A percentile compares a stretch with the other conserved stretches of the same genome.
Conservation (phyloP, 345 rosid species). For the Citrus sp. region DNA sequence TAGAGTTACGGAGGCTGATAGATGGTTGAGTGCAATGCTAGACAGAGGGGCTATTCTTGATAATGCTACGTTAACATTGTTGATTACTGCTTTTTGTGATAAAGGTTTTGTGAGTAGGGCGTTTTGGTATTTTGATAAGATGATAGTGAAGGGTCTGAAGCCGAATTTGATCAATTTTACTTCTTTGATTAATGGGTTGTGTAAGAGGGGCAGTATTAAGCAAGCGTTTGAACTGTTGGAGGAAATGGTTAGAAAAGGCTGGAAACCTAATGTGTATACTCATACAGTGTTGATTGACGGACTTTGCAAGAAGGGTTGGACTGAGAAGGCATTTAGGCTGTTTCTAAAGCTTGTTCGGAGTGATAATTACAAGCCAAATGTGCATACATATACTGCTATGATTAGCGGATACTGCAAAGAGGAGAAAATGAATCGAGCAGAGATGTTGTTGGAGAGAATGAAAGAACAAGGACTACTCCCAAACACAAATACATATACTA, state of each 20-base stretch:
- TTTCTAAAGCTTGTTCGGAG: slow-evolving; percentile 84
- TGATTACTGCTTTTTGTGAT: slow-evolving; percentile 48
- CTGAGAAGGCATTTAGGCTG: slow-evolving; percentile 84
- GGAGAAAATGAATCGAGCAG: slow-evolving; percentile 74
- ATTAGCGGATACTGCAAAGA: slow-evolving; percentile 79
- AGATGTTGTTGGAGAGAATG: slow-evolving; percentile 82
- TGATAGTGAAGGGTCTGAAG: slow-evolving; percentile 53
- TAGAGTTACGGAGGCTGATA: slow-evolving; percentile 57
- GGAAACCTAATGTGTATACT: slow-evolving; percentile 84
- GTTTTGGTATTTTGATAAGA: slow-evolving; percentile 63
- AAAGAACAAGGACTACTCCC: slow-evolving; percentile 79
- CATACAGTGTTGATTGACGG: slow-evolving; percentile 80
- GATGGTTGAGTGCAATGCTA: slow-evolving; percentile 67
- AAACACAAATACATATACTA: slow-evolving; percentile 65
- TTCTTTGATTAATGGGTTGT: slow-evolving; percentile 68
- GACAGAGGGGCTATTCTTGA: slow-evolving; percentile 61
- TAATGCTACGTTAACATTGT: slow-evolving; percentile 67
- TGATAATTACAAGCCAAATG: slow-evolving; percentile 74
- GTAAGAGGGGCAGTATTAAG: slow-evolving; percentile 81
- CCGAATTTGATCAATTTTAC: slow-evolving; percentile 83
- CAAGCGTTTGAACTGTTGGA: slow-evolving; percentile 85
- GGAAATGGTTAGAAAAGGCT: slow-evolving; percentile 75
- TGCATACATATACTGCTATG: slow-evolving; percentile 78
- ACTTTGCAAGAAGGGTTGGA: slow-evolving; percentile 90
- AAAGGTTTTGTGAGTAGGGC: slow-evolving; percentile 61